Conservation (phyloP, 2,329 filamentous ascomycete species). For the Verticillium nonalfalfae region DNA sequence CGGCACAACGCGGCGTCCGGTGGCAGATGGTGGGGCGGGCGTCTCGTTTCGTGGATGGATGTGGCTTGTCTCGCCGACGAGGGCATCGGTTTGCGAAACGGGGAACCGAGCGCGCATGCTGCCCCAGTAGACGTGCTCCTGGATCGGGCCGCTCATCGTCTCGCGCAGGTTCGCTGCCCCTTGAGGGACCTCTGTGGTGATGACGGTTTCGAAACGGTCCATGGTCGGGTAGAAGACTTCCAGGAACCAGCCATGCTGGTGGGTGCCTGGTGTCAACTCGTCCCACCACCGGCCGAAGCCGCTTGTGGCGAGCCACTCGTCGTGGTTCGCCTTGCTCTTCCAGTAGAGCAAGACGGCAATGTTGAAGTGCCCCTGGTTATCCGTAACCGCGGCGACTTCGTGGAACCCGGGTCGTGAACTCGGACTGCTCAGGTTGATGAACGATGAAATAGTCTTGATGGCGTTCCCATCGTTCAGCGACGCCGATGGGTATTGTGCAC, state of each 20-base stretch:
- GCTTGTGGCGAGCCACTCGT: slow-evolving; percentile 22
- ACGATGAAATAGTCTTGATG: slow-evolving; percentile 4
- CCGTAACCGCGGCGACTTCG: slow-evolving; percentile 11
- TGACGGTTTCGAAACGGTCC: slow-evolving; percentile 36
- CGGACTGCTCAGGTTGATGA: slow-evolving; percentile 2
- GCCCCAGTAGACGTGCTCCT: slow-evolving; percentile 39
- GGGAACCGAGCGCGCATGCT: slow-evolving; percentile 37
- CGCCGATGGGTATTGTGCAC: slow-evolving; percentile 7
- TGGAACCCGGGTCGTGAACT: slow-evolving; percentile 1
- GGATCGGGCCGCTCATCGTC: slow-evolving; percentile 25
- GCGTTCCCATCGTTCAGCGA: neutral
- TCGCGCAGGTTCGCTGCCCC: slow-evolving; percentile 33
- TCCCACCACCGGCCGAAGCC: slow-evolving; percentile 32
- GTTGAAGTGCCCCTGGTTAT: slow-evolving; percentile 10
- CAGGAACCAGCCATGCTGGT: slow-evolving; percentile 30
- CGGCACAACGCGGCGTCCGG: slow-evolving; percentile 20
- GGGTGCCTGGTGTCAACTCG: slow-evolving; percentile 14
- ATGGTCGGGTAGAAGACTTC: slow-evolving; percentile 33
- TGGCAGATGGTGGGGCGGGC: neutral
- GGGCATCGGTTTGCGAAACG: slow-evolving; percentile 25
- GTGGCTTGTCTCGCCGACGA: slow-evolving; percentile 18
- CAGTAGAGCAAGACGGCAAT: slow-evolving; percentile 29
- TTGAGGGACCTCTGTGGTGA: slow-evolving; percentile 29
- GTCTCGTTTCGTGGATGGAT: neutral
- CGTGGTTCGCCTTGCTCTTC: slow-evolving; percentile 19